Evolutionary conservation across 2,329 filamentous ascomycete genomes (phyloP).

Genomic region (Mycogone perniciosa): DNA sequence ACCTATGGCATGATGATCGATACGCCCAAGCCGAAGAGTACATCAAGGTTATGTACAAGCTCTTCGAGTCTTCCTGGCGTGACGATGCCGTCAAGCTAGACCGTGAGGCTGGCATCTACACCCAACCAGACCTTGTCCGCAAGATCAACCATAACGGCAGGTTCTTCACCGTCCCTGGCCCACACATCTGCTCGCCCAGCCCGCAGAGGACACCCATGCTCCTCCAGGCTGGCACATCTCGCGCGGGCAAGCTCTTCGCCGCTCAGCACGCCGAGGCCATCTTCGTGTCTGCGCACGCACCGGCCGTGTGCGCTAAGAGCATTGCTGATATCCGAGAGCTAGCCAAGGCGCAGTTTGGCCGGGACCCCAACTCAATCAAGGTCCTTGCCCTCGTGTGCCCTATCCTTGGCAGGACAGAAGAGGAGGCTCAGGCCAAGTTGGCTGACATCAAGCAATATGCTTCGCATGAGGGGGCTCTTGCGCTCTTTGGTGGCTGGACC

Average conservation of each 20-base stretch:
- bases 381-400: slow-evolving; percentile 61
- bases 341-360: slow-evolving; percentile 45
- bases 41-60: slow-evolving; percentile 58
- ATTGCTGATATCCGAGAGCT: slow-evolving; percentile 56
- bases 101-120: slow-evolving; percentile 52
- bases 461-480: slow-evolving; percentile 55
- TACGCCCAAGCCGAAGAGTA: slow-evolving; percentile 61
- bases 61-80: slow-evolving; percentile 61
- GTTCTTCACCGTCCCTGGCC: slow-evolving; percentile 57
- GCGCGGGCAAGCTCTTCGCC: slow-evolving; percentile 59
- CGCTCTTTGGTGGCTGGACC: slow-evolving; percentile 70
- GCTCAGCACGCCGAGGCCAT: slow-evolving; percentile 66
- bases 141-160: slow-evolving; percentile 61
- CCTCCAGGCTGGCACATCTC: slow-evolving; percentile 63
- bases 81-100: slow-evolving; percentile 59
- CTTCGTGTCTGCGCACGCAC: slow-evolving; percentile 61
- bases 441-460: slow-evolving; percentile 56
- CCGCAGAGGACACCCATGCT: slow-evolving; percentile 64
- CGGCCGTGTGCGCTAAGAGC: slow-evolving; percentile 53
- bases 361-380: slow-evolving; percentile 57
- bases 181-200: slow-evolving; percentile 59
- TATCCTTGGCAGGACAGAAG: slow-evolving; percentile 58
- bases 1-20: slow-evolving; percentile 52
- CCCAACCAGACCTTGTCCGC: slow-evolving; percentile 45
- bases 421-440: slow-evolving; percentile 60